Percentiles rank a stretch among this genome's conserved stretches.
Evolutionary conservation across 768 basidiomycete species (phyloP).

Genomic region (Hygrophorus russula): DNA sequence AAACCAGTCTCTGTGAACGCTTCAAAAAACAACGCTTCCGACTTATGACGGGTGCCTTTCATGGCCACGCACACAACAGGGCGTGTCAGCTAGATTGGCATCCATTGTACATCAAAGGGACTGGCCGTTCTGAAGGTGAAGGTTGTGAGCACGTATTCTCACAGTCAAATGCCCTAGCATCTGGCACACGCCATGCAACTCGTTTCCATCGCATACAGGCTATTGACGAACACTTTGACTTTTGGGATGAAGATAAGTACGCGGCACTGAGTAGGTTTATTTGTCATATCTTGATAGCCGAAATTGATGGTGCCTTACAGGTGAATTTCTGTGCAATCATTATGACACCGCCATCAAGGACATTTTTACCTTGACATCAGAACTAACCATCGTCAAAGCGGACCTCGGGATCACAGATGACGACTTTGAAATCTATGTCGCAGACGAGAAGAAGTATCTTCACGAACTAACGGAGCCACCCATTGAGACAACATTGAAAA

Average conservation of each 20-base stretch:
- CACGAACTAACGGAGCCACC: background rate
- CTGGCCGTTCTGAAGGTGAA: slow-evolving; percentile 14
- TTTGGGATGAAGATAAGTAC: slow-evolving; percentile 8
- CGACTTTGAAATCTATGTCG: background rate
- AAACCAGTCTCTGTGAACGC: slow-evolving; percentile 9
- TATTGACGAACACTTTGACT: slow-evolving; percentile 6
- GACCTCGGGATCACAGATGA: background rate
- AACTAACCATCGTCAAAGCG: background rate
- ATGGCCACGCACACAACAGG: slow-evolving; percentile 14
- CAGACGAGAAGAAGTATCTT: background rate
- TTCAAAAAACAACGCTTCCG: slow-evolving; percentile 5
- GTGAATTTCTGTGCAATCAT: background rate
- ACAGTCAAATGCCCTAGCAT: slow-evolving; percentile 13
- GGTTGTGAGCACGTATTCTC: slow-evolving; percentile 11
- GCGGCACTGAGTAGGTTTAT: background rate
- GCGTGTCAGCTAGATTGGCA: slow-evolving; percentile 13
- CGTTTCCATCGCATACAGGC: slow-evolving; percentile 8
- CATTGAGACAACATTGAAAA: too few species aligned
- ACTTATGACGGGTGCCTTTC: slow-evolving; percentile 11
- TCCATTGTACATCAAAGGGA: slow-evolving; percentile 12
- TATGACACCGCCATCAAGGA: background rate
- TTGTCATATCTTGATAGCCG: too few species aligned
- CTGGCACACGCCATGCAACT: slow-evolving; percentile 8
- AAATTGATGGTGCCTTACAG: background rate
- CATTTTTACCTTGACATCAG: background rate